Evolutionary conservation across 495 filamentous ascomycete genomes (phyloP).

Genomic region (Penicillium verhagenii): DNA sequence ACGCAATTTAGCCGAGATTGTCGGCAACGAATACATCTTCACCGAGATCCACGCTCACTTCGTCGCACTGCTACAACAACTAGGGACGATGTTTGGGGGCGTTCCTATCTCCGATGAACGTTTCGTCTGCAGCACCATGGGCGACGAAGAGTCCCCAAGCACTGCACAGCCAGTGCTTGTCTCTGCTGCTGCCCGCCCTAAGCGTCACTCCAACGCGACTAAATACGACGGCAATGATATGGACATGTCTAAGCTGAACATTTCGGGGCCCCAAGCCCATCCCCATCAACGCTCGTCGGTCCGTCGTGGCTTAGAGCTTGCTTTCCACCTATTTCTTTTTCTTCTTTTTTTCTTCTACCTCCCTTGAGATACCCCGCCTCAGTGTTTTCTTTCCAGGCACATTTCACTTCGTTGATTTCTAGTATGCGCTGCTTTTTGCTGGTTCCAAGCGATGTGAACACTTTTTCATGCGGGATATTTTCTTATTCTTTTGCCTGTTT

Average conservation of each 20-base stretch:
- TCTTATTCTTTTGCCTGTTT: constrained; percentile 13
- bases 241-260: constrained; percentile 36
- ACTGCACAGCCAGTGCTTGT: constrained; percentile 25
- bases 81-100: constrained; percentile 54
- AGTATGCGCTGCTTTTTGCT: background rate
- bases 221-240: constrained; percentile 36
- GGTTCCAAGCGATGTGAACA: constrained; percentile 4
- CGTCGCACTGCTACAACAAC: constrained; percentile 66
- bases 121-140: constrained; percentile 43
- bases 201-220: constrained; percentile 13
- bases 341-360: constrained; percentile 8
- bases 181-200: constrained; percentile 17
- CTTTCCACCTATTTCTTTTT: background rate
- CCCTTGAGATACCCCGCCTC: constrained; percentile 24
- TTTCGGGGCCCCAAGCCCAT: constrained; percentile 44
- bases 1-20: constrained; percentile 79
- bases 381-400: constrained; percentile 16
- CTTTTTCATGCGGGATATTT: background rate
- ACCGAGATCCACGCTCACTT: constrained; percentile 81
- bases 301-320: constrained; percentile 37
- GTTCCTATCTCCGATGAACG: constrained; percentile 44
- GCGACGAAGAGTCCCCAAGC: constrained; percentile 26
- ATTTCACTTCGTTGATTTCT: constrained; percentile 12
- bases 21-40: constrained; percentile 84
- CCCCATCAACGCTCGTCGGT: constrained; percentile 40